phyloP scores from a whole-genome alignment of 805 yeast genomes.

The Yamadazyma olivae region DNA sequence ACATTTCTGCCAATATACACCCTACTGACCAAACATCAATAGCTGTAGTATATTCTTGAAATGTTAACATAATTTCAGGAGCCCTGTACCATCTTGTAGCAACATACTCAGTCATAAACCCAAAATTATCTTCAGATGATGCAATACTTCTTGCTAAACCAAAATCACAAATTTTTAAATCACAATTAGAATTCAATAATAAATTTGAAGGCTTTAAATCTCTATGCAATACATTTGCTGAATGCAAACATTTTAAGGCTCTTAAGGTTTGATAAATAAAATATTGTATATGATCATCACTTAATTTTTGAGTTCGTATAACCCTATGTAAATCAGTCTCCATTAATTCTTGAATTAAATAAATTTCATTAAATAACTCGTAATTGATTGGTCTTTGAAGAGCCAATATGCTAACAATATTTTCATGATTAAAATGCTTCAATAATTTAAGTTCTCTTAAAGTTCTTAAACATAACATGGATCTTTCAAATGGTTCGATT shows the following conservation, averaged over 20 bases:
- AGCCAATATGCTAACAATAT: slow-evolving; percentile 85
- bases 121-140: slow-evolving; percentile 61
- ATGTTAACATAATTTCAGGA: slow-evolving; percentile 95
- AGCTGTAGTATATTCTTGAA: slow-evolving; percentile 89
- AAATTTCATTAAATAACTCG: slow-evolving; percentile 81
- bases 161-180: slow-evolving; percentile 89
- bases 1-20: slow-evolving; percentile 88
- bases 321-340: slow-evolving; percentile 84
- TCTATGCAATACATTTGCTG: slow-evolving; percentile 91
- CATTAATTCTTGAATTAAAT: slow-evolving; percentile 84
- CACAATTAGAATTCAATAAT: slow-evolving; percentile 87
- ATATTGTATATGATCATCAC: slow-evolving; percentile 93
- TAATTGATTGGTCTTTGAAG: slow-evolving; percentile 79
- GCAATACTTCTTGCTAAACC: slow-evolving; percentile 79
- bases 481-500: slow-evolving; percentile 86
- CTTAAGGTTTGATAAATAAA: slow-evolving; percentile 88
- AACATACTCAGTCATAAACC: slow-evolving; percentile 93
- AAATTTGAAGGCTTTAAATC: slow-evolving; percentile 90
- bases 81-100: slow-evolving; percentile 98
- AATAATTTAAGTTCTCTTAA: slow-evolving; percentile 84
- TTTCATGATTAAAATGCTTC: slow-evolving; percentile 90
- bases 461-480: slow-evolving; percentile 86
- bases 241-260: slow-evolving; percentile 86
- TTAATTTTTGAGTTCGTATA: slow-evolving; percentile 73
- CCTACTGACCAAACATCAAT: slow-evolving; percentile 98